Conservation (phyloP, 2,329 filamentous ascomycete species). For the Trichophyton schoenleinii region DNA sequence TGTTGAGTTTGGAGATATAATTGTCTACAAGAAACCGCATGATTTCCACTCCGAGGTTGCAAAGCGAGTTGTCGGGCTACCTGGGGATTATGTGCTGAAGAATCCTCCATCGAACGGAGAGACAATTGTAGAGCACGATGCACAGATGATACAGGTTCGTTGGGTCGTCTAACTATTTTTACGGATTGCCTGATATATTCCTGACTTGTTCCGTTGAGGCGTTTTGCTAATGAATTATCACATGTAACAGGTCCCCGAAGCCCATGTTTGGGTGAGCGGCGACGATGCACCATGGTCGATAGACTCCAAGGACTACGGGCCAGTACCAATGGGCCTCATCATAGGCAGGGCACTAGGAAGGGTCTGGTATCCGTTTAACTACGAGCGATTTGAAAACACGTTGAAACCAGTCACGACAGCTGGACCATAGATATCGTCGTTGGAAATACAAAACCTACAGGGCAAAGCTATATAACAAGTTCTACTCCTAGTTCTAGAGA, state of each 20-base stretch:
- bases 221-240: conserved; percentile 2
- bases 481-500: background rate
- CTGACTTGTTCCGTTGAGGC: background rate
- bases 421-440: background rate
- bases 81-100: conserved; percentile 44
- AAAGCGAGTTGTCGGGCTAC: conserved; percentile 69
- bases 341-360: conserved; percentile 64
- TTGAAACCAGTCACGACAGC: conserved; percentile 16
- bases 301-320: conserved; percentile 78
- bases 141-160: conserved; percentile 41
- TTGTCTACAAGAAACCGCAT: conserved; percentile 64
- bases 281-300: conserved; percentile 76
- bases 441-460: conserved; percentile 13
- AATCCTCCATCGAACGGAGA: conserved; percentile 27
- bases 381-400: conserved; percentile 28
- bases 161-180: background rate
- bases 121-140: conserved; percentile 18
- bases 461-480: background rate
- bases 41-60: conserved; percentile 49
- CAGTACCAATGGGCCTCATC: conserved; percentile 72
- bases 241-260: conserved; percentile 58
- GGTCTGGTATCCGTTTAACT: conserved; percentile 25
- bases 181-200: background rate
- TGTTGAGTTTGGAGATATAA: conserved; percentile 66
- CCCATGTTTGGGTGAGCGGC: conserved; percentile 82